A percentile compares a stretch with the other conserved stretches of the same genome.
phyloP scores from a whole-genome alignment of 495 filamentous ascomycete genomes.

The Xylaria sp. region DNA sequence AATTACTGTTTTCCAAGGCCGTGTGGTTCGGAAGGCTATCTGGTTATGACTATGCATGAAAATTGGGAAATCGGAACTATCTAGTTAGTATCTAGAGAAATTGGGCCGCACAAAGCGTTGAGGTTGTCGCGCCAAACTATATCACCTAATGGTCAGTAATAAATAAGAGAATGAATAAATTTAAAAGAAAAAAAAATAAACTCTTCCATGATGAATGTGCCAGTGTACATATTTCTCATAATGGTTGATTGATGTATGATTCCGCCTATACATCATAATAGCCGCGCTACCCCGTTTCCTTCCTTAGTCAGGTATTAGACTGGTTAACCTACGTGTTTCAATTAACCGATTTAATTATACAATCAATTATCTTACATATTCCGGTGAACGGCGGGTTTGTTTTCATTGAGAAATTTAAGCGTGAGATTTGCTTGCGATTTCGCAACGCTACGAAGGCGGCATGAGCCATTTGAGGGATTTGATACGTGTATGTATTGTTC shows the following conservation, averaged over 20 bases:
- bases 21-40: neutral
- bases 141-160: neutral
- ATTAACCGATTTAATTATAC: neutral
- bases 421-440: neutral
- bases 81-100: neutral
- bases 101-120: neutral
- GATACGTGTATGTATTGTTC: neutral
- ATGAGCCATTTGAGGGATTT: too few relatives aligned
- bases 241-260: neutral
- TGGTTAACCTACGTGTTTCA: neutral
- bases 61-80: neutral
- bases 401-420: too few relatives aligned
- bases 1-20: neutral
- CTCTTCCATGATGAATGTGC: too few relatives aligned
- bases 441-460: neutral
- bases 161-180: neutral
- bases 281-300: neutral
- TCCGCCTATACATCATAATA: neutral
- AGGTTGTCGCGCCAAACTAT: neutral
- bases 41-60: neutral
- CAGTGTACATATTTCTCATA: neutral
- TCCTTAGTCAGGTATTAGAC: neutral
- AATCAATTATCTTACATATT: neutral
- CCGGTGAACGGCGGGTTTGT: neutral
- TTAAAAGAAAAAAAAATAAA: too few relatives aligned